These are phyloP conservation scores for Nectriaceae sp. DNA, from an alignment of 2,329 filamentous ascomycete genomes.

Conservation along the genomic window DNA sequence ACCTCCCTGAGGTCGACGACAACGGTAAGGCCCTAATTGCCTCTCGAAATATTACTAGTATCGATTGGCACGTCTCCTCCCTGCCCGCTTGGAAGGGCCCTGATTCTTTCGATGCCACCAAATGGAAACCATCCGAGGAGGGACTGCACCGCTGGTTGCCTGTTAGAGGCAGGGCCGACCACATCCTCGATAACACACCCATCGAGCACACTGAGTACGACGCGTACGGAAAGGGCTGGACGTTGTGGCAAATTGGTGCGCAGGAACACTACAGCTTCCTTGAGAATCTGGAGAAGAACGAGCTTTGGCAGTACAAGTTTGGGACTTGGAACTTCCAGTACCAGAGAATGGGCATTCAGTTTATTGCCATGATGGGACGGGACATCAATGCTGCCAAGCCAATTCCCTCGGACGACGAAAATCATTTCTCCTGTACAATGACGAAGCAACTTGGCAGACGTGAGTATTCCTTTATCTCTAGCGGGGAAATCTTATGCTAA, in stretches of 20 bases:
- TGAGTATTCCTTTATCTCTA: constrained; percentile 14
- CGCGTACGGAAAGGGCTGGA: constrained; percentile 44
- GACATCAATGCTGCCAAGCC: constrained; percentile 52
- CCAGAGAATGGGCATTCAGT: constrained; percentile 53
- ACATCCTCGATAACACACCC: constrained; percentile 45
- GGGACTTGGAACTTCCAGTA: constrained; percentile 50
- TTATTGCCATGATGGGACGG: constrained; percentile 54
- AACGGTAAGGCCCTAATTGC: constrained; percentile 24
- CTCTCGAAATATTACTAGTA: constrained; percentile 17
- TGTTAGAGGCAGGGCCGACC: constrained; percentile 33
- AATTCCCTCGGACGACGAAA: constrained; percentile 46
- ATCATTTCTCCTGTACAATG: constrained; percentile 44
- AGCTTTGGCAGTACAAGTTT: constrained; percentile 50
- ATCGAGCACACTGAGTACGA: constrained; percentile 51
- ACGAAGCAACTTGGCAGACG: constrained; percentile 40
- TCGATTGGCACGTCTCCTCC: constrained; percentile 41
- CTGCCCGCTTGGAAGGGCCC: constrained; percentile 37
- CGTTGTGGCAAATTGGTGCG: constrained; percentile 52
- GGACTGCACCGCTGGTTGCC: constrained; percentile 54
- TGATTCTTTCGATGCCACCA: constrained; percentile 30
- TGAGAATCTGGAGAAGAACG: constrained; percentile 50
- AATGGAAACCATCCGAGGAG: constrained; percentile 38
- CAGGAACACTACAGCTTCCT: constrained; percentile 51
- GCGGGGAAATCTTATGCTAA: neutral
- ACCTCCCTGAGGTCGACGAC: constrained; percentile 48